Evolutionary conservation across 495 filamentous ascomycete species (phyloP), one percentile per base, ranked within the genome.

Genomic region (Penicillium angulare): DNA sequence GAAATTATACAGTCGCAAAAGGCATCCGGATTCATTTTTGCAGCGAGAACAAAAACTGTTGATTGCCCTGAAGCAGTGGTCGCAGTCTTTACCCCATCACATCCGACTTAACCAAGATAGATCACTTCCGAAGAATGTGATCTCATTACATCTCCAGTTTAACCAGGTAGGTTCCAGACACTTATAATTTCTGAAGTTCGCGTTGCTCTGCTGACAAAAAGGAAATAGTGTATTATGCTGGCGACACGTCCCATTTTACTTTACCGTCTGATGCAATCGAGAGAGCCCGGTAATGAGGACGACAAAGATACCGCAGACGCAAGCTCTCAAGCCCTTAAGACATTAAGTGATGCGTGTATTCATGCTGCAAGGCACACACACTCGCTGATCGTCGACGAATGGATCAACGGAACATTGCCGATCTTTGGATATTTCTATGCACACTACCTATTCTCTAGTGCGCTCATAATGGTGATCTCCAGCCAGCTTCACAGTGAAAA

Each of bases 341-440:
- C 66, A 0, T 49, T 72, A 1, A 53, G 60, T 18, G 63, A 70
- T 17, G 63, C 68, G 18, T 72, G 68, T 50, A 64, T 64, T 20
- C 56, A 65, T 17, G 59, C 64, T 35, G 63, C 67, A 20, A 49
- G 63, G 27, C 55, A 68, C 43, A 63, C 56, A 0, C 54, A 66
- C 53, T 53, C 50, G 1, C 50, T 72, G 9, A 61, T 70, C n/a
- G 50, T 63, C 23, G 65, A 64, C 7, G 65, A 66, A n/a, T 72
- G 68, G 67, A 55, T 59, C 1, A 66, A 67, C 40, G 65, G 65
- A 7, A 64, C 67, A 5, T 49, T 72, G 5, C 56, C 62, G 0
- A 63, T 68, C 16, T 64, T 64, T 13, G 63, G 65, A 2, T 70
- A 64, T 24, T 72, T 70, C 32, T 65, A 65, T 42, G 58, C 67